Percentiles rank a stretch among this genome's conserved stretches.
phyloP scores from a whole-genome alignment of 2,329 filamentous ascomycete species.

The Monosporascus cannonballus region DNA sequence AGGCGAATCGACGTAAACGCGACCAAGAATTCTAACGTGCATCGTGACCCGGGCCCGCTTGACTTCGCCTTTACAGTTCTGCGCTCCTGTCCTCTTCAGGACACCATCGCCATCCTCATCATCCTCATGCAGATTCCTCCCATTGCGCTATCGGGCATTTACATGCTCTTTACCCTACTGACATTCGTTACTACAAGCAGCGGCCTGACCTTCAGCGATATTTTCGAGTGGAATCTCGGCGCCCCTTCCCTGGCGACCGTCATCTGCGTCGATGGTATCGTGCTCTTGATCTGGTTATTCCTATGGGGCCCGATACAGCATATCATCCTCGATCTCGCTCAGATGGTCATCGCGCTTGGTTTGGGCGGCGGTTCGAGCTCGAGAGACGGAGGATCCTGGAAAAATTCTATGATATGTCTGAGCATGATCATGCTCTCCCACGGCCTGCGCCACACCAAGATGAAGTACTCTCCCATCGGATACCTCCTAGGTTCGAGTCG shows the following conservation, averaged over 20 bases:
- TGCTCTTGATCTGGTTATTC: conserved; percentile 80
- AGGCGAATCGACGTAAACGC: conserved; percentile 66
- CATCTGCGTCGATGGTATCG: conserved; percentile 74
- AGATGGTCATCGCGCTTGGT: conserved; percentile 88
- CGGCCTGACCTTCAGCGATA: conserved; percentile 78
- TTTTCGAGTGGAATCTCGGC: conserved; percentile 81
- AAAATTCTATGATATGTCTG: conserved; percentile 66
- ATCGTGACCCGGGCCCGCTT: conserved; percentile 66
- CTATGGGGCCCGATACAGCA: conserved; percentile 83
- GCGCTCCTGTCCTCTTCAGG: conserved; percentile 81
- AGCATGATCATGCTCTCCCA: conserved; percentile 58
- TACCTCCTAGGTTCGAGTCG: conserved; percentile 42
- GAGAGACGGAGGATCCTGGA: conserved; percentile 57
- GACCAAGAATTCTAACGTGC: conserved; percentile 60
- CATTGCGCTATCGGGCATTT: conserved; percentile 79
- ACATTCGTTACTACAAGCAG: conserved; percentile 83
- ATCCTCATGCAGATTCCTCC: conserved; percentile 89
- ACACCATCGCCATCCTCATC: conserved; percentile 95
- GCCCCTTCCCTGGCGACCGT: conserved; percentile 83
- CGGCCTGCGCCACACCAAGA: conserved; percentile 41
- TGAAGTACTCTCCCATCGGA: conserved; percentile 41
- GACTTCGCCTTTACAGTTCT: conserved; percentile 81
- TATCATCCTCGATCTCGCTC: conserved; percentile 81
- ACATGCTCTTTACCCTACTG: conserved; percentile 85
- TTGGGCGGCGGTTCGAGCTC: conserved; percentile 74